Base-by-base conservation (phyloP, 2,329 filamentous ascomycete species). In the Pleurostoma richardsiae region DNA sequence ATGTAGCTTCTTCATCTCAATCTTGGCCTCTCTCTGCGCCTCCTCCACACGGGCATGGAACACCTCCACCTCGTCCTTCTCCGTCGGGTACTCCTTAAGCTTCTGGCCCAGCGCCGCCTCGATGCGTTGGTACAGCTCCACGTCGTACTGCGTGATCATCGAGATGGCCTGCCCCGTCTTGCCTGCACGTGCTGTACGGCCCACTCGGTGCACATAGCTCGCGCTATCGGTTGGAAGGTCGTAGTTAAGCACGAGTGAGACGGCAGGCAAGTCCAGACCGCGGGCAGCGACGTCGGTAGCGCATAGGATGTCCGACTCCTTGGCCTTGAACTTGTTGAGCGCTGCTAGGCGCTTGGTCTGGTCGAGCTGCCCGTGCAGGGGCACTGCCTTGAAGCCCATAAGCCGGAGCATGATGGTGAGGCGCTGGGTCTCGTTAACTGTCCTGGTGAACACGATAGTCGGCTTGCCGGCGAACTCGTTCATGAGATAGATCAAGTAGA, bases 241-340 rank as follows among this genome's bases (percentile, higher is more conserved):
- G 54, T 85, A 88, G 39, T 52, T 50, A 26, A 51, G 29, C n/a
- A 53, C 47, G 4, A 49, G 39, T 54, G 95, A 90, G 10, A 96
- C 90, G n/a, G 82, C 86, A 10, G 90, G 90, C 41, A 96, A 95
- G 72, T 96, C 91, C 5, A 96, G 76, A 75, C 91, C 92, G 63
- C 91, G 84, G 1, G 91, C 88, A 2, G 91, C 91, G n/a, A 96
- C 89, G 63, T 96, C 91, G 0, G 91, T 96, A 8, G 90, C 90
- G 4, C 96, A 87, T 4, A 99, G 79, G 38, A 99, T 92, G 54
- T 95, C 83, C 39, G 90, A 78, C n/a, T 79, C 81, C 6, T 85
- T 83, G 3, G 86, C 76, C 46, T 86, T 84, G 76, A 99, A 97
- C 64, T 97, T 97, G 63, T 87, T 88, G 6, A 99, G 74, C 0